Evolutionary conservation across 768 basidiomycete species (phyloP), one percentile per base, ranked within the genome.

Genomic region (Pleurotus tuber-regium): DNA sequence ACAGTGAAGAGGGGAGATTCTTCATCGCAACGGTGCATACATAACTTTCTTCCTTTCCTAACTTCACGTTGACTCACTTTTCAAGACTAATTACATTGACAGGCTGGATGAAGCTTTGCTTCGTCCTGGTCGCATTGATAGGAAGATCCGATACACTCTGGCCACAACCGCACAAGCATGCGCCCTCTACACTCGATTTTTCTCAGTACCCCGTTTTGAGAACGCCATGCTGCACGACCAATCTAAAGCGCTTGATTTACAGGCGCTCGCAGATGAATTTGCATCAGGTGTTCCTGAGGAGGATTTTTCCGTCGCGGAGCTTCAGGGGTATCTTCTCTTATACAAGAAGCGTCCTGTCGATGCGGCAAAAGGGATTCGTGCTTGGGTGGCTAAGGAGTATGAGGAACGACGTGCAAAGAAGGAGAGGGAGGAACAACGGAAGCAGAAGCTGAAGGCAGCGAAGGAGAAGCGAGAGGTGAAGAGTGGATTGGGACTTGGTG

Each of bases 11-110:
- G 59, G 83, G 83, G 7, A 79, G 78, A 53, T 62, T 84, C 7
- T 77, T 82, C 56, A 83, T 84, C 47, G 80, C 80, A 0, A 98
- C 94, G 0, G 95, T 98, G n/a, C n/a, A 68, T n/a, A n/a, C 8
- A 93, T 89, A 52, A 97, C 89, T 70, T 97, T 94, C 75, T 92
- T 93, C 57, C 95, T 86, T 61, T 94, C 95, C 74, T 98, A 96
- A 44, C 40, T 24, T 19, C 72, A 79, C 52, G 63, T 80, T 18
- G 78, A n/a, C n/a, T n/a, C n/a, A n/a, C n/a, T n/a, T n/a, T n/a
- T n/a, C n/a, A n/a, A n/a, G n/a, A n/a, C n/a, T n/a, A n/a, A n/a
- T n/a, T n/a, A n/a, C n/a, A n/a, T n/a, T n/a, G n/a, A 82, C 47
- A 72, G 72, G 16, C 66, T 83, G 4, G 80, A 83, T 56, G 63